A percentile compares a stretch with the other conserved stretches of the same genome.
Conservation (phyloP, 495 filamentous ascomycete species). For the Xylaria scruposa region DNA sequence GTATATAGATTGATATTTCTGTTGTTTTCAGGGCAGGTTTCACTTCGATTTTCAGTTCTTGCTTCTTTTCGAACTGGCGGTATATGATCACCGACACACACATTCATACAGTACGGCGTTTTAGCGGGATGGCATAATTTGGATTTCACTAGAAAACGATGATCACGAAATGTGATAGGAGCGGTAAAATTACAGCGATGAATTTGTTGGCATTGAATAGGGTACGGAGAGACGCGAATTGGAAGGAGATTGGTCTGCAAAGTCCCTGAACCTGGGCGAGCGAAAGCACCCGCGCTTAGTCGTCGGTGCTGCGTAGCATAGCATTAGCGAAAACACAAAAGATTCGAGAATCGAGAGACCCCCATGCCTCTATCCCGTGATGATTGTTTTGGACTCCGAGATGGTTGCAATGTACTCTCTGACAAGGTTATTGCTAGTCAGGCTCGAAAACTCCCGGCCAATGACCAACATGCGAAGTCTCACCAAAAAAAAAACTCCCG, state of each 20-base stretch:
- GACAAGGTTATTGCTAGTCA: not conserved
- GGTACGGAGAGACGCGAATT: not conserved
- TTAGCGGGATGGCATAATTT: not conserved
- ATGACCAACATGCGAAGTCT: conserved; percentile 1
- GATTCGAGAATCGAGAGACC: not conserved
- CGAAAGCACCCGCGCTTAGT: not conserved
- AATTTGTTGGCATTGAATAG: conserved; percentile 12
- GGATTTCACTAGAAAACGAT: not conserved
- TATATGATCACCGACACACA: not conserved
- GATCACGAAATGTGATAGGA: not conserved
- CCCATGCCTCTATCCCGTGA: not conserved
- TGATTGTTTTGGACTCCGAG: not conserved
- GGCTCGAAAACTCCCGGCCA: not conserved
- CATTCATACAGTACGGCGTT: conserved; percentile 16
- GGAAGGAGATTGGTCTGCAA: not conserved
- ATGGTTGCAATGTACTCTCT: not conserved
- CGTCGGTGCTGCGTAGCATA: not conserved
- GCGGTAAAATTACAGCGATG: conserved; percentile 6
- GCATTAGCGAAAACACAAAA: conserved; percentile 3
- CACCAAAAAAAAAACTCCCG: not conserved
- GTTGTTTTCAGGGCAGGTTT: not conserved
- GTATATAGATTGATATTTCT: not conserved
- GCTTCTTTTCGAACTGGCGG: not conserved
- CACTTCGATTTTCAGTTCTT: not conserved
- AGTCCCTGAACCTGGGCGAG: not conserved